These are phyloP conservation scores for Rosa hybrid DNA, from an alignment of 331 rosid species.

Conservation along the genomic window DNA sequence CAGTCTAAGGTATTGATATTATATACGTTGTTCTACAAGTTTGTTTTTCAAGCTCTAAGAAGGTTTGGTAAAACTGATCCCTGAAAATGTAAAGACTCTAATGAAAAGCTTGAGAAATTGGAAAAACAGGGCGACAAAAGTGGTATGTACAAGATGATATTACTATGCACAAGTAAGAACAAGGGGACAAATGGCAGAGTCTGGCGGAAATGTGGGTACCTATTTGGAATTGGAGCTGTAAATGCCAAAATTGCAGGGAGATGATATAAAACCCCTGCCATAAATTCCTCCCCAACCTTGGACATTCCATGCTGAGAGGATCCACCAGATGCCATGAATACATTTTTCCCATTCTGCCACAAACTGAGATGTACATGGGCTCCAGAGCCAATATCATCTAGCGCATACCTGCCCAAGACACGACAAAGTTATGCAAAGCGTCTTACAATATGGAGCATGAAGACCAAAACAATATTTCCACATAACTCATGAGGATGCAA, in stretches of 20 bases:
- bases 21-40: background rate
- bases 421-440: constrained; percentile 18
- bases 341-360: constrained; percentile 75
- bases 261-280: constrained; percentile 90
- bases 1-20: background rate
- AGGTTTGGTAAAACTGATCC: background rate
- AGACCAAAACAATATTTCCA: background rate
- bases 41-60: background rate
- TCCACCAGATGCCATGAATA: constrained; percentile 62
- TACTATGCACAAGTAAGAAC: background rate
- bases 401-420: constrained; percentile 55
- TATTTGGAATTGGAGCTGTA: constrained; percentile 80
- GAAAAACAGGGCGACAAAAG: background rate
- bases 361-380: constrained; percentile 89
- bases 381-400: constrained; percentile 90
- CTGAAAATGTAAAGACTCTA: background rate
- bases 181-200: background rate
- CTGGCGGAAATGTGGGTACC: constrained; percentile 39
- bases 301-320: constrained; percentile 76
- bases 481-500: background rate
- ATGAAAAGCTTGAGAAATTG: background rate
- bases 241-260: constrained; percentile 78
- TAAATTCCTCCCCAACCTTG: constrained; percentile 66
- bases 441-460: background rate
- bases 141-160: background rate